These are phyloP conservation scores for Collybia sordida DNA, from an alignment of 768 basidiomycete species.

Conservation along the genomic window DNA sequence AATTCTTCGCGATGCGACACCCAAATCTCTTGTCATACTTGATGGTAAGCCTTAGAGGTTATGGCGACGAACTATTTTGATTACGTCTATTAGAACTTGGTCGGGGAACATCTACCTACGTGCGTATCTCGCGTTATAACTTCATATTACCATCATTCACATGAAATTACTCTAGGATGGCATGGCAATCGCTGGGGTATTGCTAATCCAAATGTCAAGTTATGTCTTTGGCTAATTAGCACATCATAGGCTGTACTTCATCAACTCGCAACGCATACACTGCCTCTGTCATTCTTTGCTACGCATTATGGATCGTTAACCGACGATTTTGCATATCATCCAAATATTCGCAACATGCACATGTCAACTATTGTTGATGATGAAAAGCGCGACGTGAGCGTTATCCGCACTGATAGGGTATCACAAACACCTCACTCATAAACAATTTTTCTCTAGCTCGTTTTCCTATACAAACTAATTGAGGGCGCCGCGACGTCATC, in stretches of 20 bases:
- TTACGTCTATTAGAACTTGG: constrained; percentile 69
- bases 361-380: constrained; percentile 96
- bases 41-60: constrained; percentile 63
- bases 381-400: constrained; percentile 77
- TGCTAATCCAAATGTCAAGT: too few species aligned
- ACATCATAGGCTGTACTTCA: constrained; percentile 79
- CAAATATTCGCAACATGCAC: constrained; percentile 92
- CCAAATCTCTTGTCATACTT: constrained; percentile 89
- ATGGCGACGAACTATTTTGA: constrained; percentile 8
- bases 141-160: constrained; percentile 1
- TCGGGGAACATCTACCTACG: constrained; percentile 92
- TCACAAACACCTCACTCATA: constrained; percentile 2
- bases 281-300: constrained; percentile 93
- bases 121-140: constrained; percentile 28
- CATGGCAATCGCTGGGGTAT: constrained; percentile 94
- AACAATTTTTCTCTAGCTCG: constrained; percentile 50
- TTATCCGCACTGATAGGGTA: not conserved
- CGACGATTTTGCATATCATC: constrained; percentile 90
- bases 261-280: constrained; percentile 88
- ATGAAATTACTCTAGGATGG: constrained; percentile 62
- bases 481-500: constrained; percentile 85
- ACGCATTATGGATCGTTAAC: constrained; percentile 97
- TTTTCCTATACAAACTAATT: constrained; percentile 94
- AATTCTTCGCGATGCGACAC: constrained; percentile 91
- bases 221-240: constrained; percentile 14